Base-by-base conservation (phyloP, 208 protist species). In the Spongospora subterranea region DNA sequence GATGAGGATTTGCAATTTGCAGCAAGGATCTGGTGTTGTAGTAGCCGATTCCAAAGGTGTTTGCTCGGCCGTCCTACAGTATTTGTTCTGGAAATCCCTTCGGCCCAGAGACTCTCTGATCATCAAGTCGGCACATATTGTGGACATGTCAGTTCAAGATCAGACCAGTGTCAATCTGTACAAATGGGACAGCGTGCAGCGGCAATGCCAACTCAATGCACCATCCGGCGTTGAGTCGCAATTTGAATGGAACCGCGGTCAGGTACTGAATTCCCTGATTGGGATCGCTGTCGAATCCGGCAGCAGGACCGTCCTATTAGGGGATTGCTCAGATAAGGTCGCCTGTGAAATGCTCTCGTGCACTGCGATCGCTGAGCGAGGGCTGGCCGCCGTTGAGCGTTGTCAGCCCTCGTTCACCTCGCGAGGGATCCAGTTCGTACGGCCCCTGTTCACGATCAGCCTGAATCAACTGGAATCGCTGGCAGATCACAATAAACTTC, bases 331-430 rank as follows among this genome's bases (percentile, higher is more conserved):
- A 13, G 71, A 82, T 6, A 82, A 6, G 40, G 6, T 82, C 17
- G 71, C 71, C 11, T 39, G 17, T 35, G n/a, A 82, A 20, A 82
- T 82, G 71, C 71, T 82, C 17, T 82, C 71, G 35, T 82, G 71
- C n/a, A 82, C 40, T 6, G 71, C 71, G 17, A 82, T 6, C 71
- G 40, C 11, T 13, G 71, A n/a, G 6, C 71, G 71, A 6, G 71
- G 35, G 17, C 71, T 82, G 35, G 71, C 17, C 40, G 71, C 71
- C 40, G 71, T 82, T 35, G 71, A 82, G 6, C 71, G 71, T 40
- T 82, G 35, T n/a, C 71, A 82, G 71, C 71, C 71, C 6, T 82
- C 40, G 71, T 39, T 13, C 40, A 43, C n/a, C 11, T 20, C 35
- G 17, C 17, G 35, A 6, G 71, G n/a, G 17, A 35, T 82, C 71